These are phyloP conservation scores for Orbilia blumenaviensis DNA, from an alignment of 2,329 filamentous ascomycete genomes.

Conservation along the genomic window DNA sequence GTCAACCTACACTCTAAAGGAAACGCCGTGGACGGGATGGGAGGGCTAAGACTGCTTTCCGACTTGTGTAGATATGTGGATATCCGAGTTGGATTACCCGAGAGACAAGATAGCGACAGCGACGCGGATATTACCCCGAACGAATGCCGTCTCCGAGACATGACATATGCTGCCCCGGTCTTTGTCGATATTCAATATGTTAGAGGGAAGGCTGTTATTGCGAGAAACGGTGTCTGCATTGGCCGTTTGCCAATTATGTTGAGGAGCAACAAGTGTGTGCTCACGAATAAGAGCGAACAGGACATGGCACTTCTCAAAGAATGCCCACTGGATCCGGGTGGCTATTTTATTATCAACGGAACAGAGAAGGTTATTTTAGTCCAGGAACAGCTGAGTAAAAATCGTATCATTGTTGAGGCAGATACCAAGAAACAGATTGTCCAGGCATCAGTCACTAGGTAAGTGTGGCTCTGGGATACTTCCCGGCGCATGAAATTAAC, in stretches of 20 bases:
- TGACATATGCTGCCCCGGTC: constrained; percentile 97
- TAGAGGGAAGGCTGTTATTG: constrained; percentile 78
- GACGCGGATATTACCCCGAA: constrained; percentile 85
- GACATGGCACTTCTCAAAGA: constrained; percentile 94
- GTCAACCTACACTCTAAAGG: not conserved
- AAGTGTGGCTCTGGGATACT: constrained; percentile 32
- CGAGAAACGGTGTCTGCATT: constrained; percentile 78
- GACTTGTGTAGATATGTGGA: constrained; percentile 73
- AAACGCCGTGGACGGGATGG: not conserved
- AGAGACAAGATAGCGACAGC: constrained; percentile 76
- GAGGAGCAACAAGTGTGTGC: constrained; percentile 89
- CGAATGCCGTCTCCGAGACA: constrained; percentile 93
- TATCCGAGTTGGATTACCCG: constrained; percentile 84
- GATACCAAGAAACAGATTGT: constrained; percentile 92
- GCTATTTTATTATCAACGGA: constrained; percentile 96
- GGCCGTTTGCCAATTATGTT: constrained; percentile 97
- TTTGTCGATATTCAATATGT: constrained; percentile 91
- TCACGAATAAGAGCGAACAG: constrained; percentile 81
- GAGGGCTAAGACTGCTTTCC: constrained; percentile 4
- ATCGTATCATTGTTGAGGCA: constrained; percentile 95
- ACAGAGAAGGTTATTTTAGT: constrained; percentile 99
- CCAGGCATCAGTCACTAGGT: constrained; percentile 87
- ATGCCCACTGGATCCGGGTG: constrained; percentile 93
- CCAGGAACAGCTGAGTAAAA: constrained; percentile 98
- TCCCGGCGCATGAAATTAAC: constrained; percentile 6